These are phyloP conservation scores for Strigomonas culicis DNA, from an alignment of 208 protist genomes.

Conservation along the genomic window DNA sequence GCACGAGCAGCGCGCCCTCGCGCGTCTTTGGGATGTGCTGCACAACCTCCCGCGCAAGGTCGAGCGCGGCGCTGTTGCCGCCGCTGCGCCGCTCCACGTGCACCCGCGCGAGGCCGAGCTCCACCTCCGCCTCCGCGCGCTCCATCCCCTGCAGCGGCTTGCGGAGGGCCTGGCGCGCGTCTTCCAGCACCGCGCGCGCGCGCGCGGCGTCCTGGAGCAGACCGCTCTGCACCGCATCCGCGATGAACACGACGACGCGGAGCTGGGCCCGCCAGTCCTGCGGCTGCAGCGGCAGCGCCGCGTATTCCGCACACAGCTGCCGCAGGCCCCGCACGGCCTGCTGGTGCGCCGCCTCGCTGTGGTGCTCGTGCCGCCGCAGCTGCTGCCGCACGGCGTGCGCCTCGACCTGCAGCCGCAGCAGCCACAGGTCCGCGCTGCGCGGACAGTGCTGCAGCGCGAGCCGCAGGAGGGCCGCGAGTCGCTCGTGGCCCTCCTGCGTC, in stretches of 20 bases:
- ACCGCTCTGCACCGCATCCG: not conserved
- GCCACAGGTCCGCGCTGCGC: constrained; percentile 52
- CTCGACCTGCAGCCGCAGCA: constrained; percentile 55
- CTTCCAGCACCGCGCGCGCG: constrained; percentile 32
- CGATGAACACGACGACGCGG: not conserved
- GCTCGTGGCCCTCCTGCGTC: not conserved
- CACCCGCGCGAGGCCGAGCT: constrained; percentile 42
- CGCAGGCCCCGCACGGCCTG: constrained; percentile 33
- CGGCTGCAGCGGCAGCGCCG: constrained; percentile 22
- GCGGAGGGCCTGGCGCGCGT: constrained; percentile 13
- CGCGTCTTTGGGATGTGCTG: constrained; percentile 61
- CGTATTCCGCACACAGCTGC: constrained; percentile 27
- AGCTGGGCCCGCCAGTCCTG: constrained; percentile 11
- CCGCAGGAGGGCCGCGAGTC: constrained; percentile 12
- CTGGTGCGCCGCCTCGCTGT: not conserved
- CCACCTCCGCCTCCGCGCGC: not conserved
- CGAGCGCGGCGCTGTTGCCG: constrained; percentile 43
- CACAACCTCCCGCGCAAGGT: constrained; percentile 56
- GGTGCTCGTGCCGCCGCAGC: not conserved
- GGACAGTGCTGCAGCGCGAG: constrained; percentile 33
- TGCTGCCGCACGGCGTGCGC: not conserved
- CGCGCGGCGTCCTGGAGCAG: constrained; percentile 23
- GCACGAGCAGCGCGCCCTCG: constrained; percentile 44
- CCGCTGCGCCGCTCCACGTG: constrained; percentile 31
- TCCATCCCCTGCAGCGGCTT: not conserved